Evolutionary conservation across 192 early-diverging fungal genomes (phyloP), one percentile per base, ranked within the genome.

Genomic region (Borealophlyctis nickersoniae): DNA sequence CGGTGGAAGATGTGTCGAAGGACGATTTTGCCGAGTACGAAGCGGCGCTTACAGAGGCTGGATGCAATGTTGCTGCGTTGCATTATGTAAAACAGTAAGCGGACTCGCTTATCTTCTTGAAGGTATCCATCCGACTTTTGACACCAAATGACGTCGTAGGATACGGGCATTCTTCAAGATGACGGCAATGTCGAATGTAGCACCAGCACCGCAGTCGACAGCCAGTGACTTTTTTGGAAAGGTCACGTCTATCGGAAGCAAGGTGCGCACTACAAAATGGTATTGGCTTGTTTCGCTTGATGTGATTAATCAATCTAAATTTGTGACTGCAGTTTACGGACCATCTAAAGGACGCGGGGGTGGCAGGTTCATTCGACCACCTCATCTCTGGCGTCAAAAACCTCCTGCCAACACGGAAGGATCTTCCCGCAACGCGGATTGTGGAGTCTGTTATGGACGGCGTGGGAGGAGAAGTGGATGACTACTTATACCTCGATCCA

Each of bases 401-500:
- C 72, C 81, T 99, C 53, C 76, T 99, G 45, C 95, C 95, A 0
- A 85, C 91, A 3, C 84, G 87, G 52, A 94, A 92, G 73, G 92
- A 99, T 69, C 71, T 95, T 28, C 87, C 94, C 3, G 76, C 91
- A 16, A 97, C 93, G 4, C 81, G 87, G 58, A 84, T 92, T 24
- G 87, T 95, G 2, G 92, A 93, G 28, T 78, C 86, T 29, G 84
- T 95, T 28, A 94, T 99, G 91, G 85, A 87, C 30, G 86, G 77
- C 30, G 63, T 80, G 36, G 77, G 58, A 74, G 71, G 45, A 70
- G 80, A 56, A 4, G 36, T 86, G 24, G 94, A 95, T 26, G 91
- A 94, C 29, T 98, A 89, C 82, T 72, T 92, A 23, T 89, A 86
- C 60, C 88, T 95, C 68, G 97, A 99, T 63, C 94, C 97, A 29